Conservation (phyloP, 345 rosid species). For the Acer negundo region DNA sequence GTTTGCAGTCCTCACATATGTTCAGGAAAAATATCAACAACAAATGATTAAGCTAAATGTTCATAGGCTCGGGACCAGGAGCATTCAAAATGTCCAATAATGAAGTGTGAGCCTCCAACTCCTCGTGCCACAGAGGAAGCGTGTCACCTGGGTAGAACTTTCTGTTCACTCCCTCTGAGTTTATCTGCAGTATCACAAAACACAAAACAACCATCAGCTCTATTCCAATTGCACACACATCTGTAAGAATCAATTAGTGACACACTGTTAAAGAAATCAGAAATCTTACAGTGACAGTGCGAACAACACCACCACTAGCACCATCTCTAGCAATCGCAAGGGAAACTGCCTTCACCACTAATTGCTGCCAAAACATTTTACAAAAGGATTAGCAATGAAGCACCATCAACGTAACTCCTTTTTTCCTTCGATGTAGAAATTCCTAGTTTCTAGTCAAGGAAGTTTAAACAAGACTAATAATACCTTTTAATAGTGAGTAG, state of each 20-base stretch:
- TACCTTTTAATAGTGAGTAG: not conserved
- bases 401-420: not conserved
- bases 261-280: slow-evolving; percentile 20
- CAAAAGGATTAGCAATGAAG: not conserved
- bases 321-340: slow-evolving; percentile 96
- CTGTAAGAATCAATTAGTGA: not conserved
- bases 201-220: not conserved
- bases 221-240: not conserved
- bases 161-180: slow-evolving; percentile 83
- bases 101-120: slow-evolving; percentile 78
- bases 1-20: no score
- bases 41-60: not conserved
- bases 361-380: slow-evolving; percentile 49
- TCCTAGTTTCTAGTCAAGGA: not conserved
- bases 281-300: slow-evolving; percentile 81
- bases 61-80: no score
- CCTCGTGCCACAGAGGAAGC: slow-evolving; percentile 93
- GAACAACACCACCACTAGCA: slow-evolving; percentile 98
- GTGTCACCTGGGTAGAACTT: slow-evolving; percentile 87
- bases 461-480: not conserved
- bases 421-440: not conserved
- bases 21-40: not conserved
- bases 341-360: slow-evolving; percentile 93
- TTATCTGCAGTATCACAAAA: slow-evolving; percentile 47
- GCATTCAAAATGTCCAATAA: slow-evolving; percentile 10